Evolutionary conservation across 768 basidiomycete genomes (phyloP).

Genomic region (Sporobolomyces phaffii): DNA sequence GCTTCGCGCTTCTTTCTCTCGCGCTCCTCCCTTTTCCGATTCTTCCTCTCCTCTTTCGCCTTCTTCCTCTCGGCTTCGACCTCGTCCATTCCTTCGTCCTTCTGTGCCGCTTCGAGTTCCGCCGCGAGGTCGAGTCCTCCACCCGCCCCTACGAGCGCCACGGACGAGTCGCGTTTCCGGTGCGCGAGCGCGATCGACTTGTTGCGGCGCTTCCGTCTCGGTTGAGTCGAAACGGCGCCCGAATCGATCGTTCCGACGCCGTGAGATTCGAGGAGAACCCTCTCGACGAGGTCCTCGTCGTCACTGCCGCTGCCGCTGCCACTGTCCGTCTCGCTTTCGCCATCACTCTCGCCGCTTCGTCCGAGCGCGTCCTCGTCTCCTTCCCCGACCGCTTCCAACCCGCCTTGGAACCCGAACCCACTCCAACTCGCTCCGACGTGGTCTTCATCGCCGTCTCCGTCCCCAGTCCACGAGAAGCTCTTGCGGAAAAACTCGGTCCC

Average conservation of each 20-base stretch:
- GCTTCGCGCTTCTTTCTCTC: conserved; percentile 17
- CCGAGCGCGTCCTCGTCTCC: conserved; percentile 2
- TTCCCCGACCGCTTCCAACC: conserved; percentile 25
- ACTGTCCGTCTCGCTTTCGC: not conserved
- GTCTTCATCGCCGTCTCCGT: too few species aligned
- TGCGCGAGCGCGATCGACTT: conserved; percentile 7
- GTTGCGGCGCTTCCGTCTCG: not conserved
- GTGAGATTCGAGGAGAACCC: conserved; percentile 28
- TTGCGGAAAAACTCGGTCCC: conserved; percentile 24
- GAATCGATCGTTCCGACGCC: conserved; percentile 23
- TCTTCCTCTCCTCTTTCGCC: conserved; percentile 14
- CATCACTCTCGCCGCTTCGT: not conserved
- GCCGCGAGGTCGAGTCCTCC: conserved; percentile 40
- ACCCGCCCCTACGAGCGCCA: not conserved
- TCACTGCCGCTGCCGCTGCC: not conserved
- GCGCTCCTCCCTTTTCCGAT: conserved; percentile 10
- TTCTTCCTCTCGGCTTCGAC: not conserved
- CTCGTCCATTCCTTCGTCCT: conserved; percentile 19
- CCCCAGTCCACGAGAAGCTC: too few species aligned
- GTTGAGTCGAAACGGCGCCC: conserved; percentile 35
- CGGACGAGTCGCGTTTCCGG: not conserved
- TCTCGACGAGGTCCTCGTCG: conserved; percentile 18
- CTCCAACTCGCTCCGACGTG: not conserved
- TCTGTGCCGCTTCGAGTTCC: conserved; percentile 36
- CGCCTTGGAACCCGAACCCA: conserved; percentile 14